These are phyloP conservation scores for Penicillium palitans DNA, from an alignment of 2,329 filamentous ascomycete genomes.

Conservation along the genomic window DNA sequence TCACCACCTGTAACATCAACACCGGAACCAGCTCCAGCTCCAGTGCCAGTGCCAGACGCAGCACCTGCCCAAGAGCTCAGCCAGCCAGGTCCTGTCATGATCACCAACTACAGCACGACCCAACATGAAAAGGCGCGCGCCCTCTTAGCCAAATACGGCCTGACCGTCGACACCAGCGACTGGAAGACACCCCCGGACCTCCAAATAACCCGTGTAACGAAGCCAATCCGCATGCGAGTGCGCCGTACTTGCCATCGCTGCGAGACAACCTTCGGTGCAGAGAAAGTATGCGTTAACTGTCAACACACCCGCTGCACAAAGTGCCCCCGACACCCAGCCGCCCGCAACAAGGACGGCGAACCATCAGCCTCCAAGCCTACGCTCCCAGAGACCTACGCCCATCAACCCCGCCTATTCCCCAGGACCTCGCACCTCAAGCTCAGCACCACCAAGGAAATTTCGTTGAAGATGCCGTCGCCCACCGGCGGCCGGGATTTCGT, in stretches of 20 bases:
- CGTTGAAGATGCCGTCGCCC: conserved; percentile 58
- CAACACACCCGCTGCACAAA: conserved; percentile 77
- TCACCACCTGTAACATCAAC: neutral
- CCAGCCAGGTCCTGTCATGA: conserved; percentile 18
- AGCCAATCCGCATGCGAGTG: conserved; percentile 50
- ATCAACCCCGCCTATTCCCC: conserved; percentile 46
- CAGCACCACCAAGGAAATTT: conserved; percentile 23
- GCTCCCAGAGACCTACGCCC: conserved; percentile 30
- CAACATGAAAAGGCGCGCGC: conserved; percentile 47
- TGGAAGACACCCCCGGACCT: conserved; percentile 40
- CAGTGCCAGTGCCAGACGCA: neutral
- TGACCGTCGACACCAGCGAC: conserved; percentile 46
- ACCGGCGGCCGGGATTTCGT: conserved; percentile 70
- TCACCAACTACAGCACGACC: conserved; percentile 38
- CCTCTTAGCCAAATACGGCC: conserved; percentile 50
- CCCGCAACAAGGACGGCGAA: conserved; percentile 62
- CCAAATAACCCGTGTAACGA: conserved; percentile 45
- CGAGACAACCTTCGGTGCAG: conserved; percentile 68
- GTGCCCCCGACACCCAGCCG: conserved; percentile 72
- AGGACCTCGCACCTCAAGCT: conserved; percentile 17
- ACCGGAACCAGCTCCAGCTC: conserved; percentile 5
- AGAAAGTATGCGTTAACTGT: conserved; percentile 74
- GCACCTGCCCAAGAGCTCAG: conserved; percentile 13
- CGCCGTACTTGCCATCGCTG: conserved; percentile 74
- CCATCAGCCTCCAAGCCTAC: conserved; percentile 40